Evolutionary conservation across 345 rosid species (phyloP), one percentile per base, ranked within the genome.

Genomic region (Gossypium turneri): DNA sequence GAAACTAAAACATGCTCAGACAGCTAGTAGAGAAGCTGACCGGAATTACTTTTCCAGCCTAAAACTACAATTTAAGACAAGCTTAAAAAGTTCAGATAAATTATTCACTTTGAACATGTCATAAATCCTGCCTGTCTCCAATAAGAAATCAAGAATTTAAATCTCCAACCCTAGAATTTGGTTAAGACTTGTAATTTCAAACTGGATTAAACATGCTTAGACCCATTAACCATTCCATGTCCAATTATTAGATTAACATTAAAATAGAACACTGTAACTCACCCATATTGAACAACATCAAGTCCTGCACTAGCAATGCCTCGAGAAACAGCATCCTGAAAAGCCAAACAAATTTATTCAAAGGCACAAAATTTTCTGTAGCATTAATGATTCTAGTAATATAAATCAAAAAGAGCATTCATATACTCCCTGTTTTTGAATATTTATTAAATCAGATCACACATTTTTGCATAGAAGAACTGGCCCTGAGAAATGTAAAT

Each of bases 231-330:
- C 12, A 38, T 38, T 24, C 19, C 24, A 63, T 3, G 48, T 55
- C 1, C 62, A 73, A 29, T 22, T 27, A 12, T 43, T 47, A 17
- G 45, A 61, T 12, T 24, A 67, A 48, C 67, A 67, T 45, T 13
- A 75, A 24, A 24, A 66, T 4, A 59, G 61, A 51, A 72, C 41
- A 67, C 51, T 47, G 78, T 77, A 41, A 84, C 95, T 74, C 75
- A 95, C 99, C 99, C 98, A 72, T 86, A 95, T 75, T 89, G 98
- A 81, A 95, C 84, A 72, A 95, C 96, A 72, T 88, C 90, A 77
- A 90, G 61, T 75, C 97, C 94, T 41, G 90, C 89, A 64, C 83
- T 70, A 74, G 87, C 81, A 79, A 95, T 81, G 72, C 99, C 97
- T 65, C 90, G 90, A 78, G 97, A 86, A 84, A 93, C 94, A 2